Percentiles rank a stretch among this genome's conserved stretches.
phyloP scores from a whole-genome alignment of 1,284 basidiomycete genomes.

The Rhizoctonia solani region DNA sequence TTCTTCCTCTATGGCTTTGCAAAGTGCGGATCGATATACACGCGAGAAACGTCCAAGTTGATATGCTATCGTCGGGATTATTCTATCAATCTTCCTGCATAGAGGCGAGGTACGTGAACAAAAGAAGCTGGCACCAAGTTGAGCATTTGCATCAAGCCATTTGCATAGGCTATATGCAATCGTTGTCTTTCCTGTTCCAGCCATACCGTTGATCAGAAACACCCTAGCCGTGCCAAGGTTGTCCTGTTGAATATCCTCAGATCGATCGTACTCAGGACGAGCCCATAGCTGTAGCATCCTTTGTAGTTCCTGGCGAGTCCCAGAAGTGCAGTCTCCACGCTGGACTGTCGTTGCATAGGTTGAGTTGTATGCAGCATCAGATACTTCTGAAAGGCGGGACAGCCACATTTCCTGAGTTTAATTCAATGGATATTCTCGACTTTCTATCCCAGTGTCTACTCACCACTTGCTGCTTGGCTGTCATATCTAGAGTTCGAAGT shows the following conservation, averaged over 20 bases:
- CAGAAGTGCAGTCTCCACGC: neutral
- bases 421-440: too few species aligned
- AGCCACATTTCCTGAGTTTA: too few species aligned
- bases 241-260: neutral
- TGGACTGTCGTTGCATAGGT: neutral
- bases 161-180: neutral
- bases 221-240: too few species aligned
- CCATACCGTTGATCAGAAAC: neutral
- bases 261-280: neutral
- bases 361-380: too few species aligned
- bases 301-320: neutral
- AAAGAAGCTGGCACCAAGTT: constrained; percentile 3
- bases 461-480: too few species aligned
- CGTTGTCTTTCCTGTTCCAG: too few species aligned
- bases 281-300: too few species aligned
- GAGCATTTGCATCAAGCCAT: neutral
- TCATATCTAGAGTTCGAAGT: too few species aligned
- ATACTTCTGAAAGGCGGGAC: too few species aligned
- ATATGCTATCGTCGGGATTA: neutral
- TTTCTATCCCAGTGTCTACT: too few species aligned
- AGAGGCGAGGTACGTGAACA: neutral
- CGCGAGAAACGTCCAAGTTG: neutral
- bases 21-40: neutral
- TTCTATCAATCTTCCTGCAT: neutral
- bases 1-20: neutral